Evolutionary conservation across 1,139 yeast genomes (phyloP), one percentile per base, ranked within the genome.

Genomic region (Kodamaea ohmeri): DNA sequence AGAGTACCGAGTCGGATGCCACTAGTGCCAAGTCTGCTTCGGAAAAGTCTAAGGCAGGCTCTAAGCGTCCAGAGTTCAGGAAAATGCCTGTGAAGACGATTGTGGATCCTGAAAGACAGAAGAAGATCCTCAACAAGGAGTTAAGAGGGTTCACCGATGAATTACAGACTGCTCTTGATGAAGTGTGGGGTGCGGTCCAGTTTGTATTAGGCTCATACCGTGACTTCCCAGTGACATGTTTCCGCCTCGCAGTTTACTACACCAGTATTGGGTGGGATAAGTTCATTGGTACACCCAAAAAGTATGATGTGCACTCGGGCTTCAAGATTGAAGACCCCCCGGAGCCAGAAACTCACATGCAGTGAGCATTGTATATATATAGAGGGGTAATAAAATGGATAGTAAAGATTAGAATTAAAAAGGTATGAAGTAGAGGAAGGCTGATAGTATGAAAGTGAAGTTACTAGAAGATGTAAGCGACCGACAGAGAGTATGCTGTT

Each of bases 171-270:
- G 95, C 86, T 40, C 52, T 77, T 25, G 56, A 56, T 16, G 81
- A 78, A 31, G 82, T 86, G 17, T 58, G 61, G 48, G 73, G 65
- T n/a, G 96, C 95, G 0, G 53, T 86, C 28, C 65, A 62, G 45
- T 89, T 87, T 61, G 77, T 92, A 17, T 61, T 78, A 40, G 55
- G 61, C 25, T 80, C 96, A 37, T 92, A 90, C 59, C 53, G 71
- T 38, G 71, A 80, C 33, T 75, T 92, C 48, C 97, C 97, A 13
- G 63, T 66, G 38, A 73, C 80, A 41, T 36, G 84, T 2, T 78
- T 76, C 62, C 71, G 74, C 37, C 47, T 78, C 38, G 51, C 66
- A 3, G 48, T 87, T 36, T 62, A 71, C 37, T 67, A 77, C 44
- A 42, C 77, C 31, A 35, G 73, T 46, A 62, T 68, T 32, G 72